These are phyloP conservation scores for Noccaea bulbosa DNA, from an alignment of 345 rosid species.

Conservation along the genomic window DNA sequence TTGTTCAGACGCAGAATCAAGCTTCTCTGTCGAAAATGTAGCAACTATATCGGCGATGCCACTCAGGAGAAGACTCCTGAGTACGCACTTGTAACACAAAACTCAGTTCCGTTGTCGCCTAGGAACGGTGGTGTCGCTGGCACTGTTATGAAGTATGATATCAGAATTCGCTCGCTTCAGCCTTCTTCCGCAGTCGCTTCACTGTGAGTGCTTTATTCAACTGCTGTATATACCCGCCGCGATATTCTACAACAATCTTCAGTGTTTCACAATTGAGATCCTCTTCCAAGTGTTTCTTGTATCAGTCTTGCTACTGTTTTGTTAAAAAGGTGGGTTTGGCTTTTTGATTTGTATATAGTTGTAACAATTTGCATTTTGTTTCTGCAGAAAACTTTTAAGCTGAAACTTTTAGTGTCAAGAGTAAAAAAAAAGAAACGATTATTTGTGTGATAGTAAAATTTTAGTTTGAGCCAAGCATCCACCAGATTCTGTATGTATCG, in stretches of 20 bases:
- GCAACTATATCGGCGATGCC: slow-evolving; percentile 73
- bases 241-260: slow-evolving; percentile 3
- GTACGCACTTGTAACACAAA: slow-evolving; percentile 54
- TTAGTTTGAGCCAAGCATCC: neutral
- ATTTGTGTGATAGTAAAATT: no score
- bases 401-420: neutral
- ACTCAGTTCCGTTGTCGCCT: slow-evolving; percentile 50
- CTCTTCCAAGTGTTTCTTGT: slow-evolving; percentile 18
- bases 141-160: slow-evolving; percentile 57
- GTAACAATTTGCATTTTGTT: slow-evolving; percentile 13
- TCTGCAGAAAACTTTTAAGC: neutral
- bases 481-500: neutral
- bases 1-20: slow-evolving; percentile 73
- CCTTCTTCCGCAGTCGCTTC: slow-evolving; percentile 47
- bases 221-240: slow-evolving; percentile 13
- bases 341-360: slow-evolving; percentile 30
- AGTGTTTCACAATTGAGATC: neutral
- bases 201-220: slow-evolving; percentile 21
- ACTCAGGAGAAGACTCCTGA: slow-evolving; percentile 54
- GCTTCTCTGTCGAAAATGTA: slow-evolving; percentile 94
- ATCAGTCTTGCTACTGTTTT: slow-evolving; percentile 25
- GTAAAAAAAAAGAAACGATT: neutral
- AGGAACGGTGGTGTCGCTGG: slow-evolving; percentile 46
- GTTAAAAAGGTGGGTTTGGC: slow-evolving; percentile 12
- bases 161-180: slow-evolving; percentile 85